Percentiles rank a stretch among this genome's conserved stretches.
Evolutionary conservation across 768 basidiomycete species (phyloP).

Genomic region (Sarcodon aspratus): DNA sequence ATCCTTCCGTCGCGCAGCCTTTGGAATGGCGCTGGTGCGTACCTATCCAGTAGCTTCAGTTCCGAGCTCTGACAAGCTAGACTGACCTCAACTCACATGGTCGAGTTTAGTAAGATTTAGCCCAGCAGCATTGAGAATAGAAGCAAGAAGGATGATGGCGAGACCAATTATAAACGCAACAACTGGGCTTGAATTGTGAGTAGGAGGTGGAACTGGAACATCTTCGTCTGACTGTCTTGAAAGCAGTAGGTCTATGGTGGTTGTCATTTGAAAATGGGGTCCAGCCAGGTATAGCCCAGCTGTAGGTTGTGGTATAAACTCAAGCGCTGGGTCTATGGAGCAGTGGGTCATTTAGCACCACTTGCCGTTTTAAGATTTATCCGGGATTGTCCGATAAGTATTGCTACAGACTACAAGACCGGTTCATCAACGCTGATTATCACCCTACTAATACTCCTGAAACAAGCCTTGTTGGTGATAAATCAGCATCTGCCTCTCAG

Average conservation of each 20-base stretch:
- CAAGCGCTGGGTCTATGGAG: no score
- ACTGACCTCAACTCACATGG: constrained; percentile 42
- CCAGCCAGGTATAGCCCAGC: no score
- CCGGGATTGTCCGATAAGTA: no score
- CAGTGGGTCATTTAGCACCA: no score
- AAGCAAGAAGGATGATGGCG: constrained; percentile 72
- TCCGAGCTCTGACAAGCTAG: neutral
- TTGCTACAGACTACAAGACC: no score
- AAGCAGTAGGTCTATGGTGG: neutral
- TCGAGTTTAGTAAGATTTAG: constrained; percentile 92
- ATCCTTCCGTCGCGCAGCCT: constrained; percentile 59
- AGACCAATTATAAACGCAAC: constrained; percentile 78
- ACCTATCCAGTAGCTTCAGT: constrained; percentile 28
- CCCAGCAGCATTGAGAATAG: constrained; percentile 85
- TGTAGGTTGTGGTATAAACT: no score
- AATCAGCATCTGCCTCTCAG: no score
- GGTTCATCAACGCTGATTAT: no score
- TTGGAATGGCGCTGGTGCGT: constrained; percentile 66
- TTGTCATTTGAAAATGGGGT: neutral
- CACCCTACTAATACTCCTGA: no score
- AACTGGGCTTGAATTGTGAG: constrained; percentile 41
- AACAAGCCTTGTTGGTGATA: no score
- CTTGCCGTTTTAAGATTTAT: no score
- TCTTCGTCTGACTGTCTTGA: constrained; percentile 4
- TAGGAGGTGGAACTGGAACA: constrained; percentile 14